Evolutionary conservation across 2,329 filamentous ascomycete genomes (phyloP).

Genomic region (Talaromyces sp.): DNA sequence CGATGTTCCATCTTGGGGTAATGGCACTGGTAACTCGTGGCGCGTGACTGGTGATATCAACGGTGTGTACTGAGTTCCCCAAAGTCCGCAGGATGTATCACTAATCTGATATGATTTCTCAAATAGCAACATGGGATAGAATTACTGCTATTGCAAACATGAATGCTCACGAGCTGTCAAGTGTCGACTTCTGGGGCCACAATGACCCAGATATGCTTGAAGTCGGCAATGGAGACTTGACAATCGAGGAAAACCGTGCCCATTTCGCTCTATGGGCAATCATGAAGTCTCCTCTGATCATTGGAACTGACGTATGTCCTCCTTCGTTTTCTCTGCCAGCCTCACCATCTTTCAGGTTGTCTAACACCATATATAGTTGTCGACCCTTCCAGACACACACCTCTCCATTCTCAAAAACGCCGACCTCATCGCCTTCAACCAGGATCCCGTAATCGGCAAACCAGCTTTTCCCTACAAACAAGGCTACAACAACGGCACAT

Average conservation of each 20-base stretch:
- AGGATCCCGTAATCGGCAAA: constrained; percentile 43
- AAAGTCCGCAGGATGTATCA: not conserved
- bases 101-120: not conserved
- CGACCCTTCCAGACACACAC: constrained; percentile 34
- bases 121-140: constrained; percentile 26
- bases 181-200: constrained; percentile 49
- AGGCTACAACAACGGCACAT: constrained; percentile 37
- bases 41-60: constrained; percentile 36
- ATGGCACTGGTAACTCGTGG: constrained; percentile 48
- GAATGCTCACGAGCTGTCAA: constrained; percentile 46
- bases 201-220: constrained; percentile 53
- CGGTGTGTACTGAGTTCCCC: constrained; percentile 19
- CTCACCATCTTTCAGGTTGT: not conserved
- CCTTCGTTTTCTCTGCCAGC: not conserved
- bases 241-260: constrained; percentile 44
- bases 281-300: constrained; percentile 51
- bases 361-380: constrained; percentile 26
- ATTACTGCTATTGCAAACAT: constrained; percentile 48
- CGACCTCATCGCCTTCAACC: constrained; percentile 43
- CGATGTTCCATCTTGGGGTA: constrained; percentile 51
- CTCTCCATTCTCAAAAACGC: constrained; percentile 45
- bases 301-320: constrained; percentile 39
- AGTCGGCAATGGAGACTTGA: constrained; percentile 50
- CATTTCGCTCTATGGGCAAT: constrained; percentile 54
- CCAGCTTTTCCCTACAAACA: constrained; percentile 44